Evolutionary conservation across 78 protist genomes (phyloP), one percentile per base, ranked within the genome.

Genomic region (Paulinella micropora): DNA sequence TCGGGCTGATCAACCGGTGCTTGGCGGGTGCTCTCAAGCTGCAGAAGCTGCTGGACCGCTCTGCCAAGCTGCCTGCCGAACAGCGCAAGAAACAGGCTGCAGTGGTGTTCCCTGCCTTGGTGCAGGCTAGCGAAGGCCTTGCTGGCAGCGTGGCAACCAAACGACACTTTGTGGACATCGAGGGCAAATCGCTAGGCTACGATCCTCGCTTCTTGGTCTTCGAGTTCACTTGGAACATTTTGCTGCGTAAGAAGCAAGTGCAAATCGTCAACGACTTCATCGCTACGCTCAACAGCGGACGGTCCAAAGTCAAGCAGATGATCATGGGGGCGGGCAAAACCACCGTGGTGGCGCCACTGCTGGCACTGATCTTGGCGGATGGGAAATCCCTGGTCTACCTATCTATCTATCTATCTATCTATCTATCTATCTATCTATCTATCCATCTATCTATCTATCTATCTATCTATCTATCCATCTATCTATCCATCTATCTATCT

Each of bases 291-390:
- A 31, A 40, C 1, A 6, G 0, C 0, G 73, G 86, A 0, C 0
- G 1, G 36, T 81, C 84, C 84, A 34, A 39, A 3, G 94, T 92
- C 69, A 83, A 88, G 89, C 94, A 92, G 86, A 87, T 92, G 92
- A 89, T 92, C 32, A 92, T 92, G 94, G 94, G 94, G 64, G 94
- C 92, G 23, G 94, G 94, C 31, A 87, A 93, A 37, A 94, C 95
- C n/a, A 90, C 93, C 28, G 93, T 92, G 36, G 89, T 94, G 39
- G 81, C 87, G 26, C 95, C 95, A 28, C 37, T 94, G 89, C 86
- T 94, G n/a, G 39, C 90, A 9, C 89, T 94, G 38, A 90, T 94
- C 28, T 91, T 94, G 26, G 92, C 93, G 37, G 92, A 92, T 40
- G 93, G 94, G 39, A 4, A 84, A 34, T 0, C 73, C 34, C 92